These are phyloP conservation scores for Firmiana major DNA, from an alignment of 345 rosid species.

Conservation along the genomic window DNA sequence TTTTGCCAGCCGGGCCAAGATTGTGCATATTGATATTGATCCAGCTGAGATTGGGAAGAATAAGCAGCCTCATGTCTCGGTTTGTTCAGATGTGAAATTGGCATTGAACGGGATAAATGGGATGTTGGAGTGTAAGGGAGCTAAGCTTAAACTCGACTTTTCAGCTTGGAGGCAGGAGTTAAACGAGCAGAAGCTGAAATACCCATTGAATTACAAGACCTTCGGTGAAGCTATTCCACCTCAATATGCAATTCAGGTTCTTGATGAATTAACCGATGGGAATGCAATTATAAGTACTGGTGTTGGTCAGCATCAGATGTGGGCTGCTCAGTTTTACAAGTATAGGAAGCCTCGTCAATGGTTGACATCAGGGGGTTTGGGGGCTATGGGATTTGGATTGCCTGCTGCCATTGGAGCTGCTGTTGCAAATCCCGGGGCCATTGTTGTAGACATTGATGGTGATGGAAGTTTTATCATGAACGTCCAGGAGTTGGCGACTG, in stretches of 20 bases:
- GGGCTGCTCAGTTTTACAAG: conserved; percentile 99
- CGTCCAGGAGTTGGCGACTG: conserved; percentile 86
- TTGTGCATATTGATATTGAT: conserved; percentile 92
- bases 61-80: conserved; percentile 89
- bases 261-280: conserved; percentile 80
- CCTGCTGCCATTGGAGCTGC: conserved; percentile 99
- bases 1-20: conserved; percentile 91
- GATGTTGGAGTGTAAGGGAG: conserved; percentile 50
- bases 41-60: conserved; percentile 98
- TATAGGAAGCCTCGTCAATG: conserved; percentile 85
- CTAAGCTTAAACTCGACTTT: conserved; percentile 50
- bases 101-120: conserved; percentile 71
- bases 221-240: conserved; percentile 92
- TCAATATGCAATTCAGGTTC: conserved; percentile 82
- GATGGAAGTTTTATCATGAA: conserved; percentile 98
- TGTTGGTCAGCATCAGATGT: conserved; percentile 99
- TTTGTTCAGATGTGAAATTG: conserved; percentile 81
- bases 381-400: conserved; percentile 98
- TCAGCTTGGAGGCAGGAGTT: conserved; percentile 70
- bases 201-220: conserved; percentile 72
- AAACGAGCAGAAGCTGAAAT: conserved; percentile 57
- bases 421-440: conserved; percentile 76
- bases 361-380: conserved; percentile 88
- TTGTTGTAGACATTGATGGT: conserved; percentile 93
- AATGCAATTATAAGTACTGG: conserved; percentile 90